Evolutionary conservation across 495 filamentous ascomycete species (phyloP).

Genomic region (Xylaria grammica): DNA sequence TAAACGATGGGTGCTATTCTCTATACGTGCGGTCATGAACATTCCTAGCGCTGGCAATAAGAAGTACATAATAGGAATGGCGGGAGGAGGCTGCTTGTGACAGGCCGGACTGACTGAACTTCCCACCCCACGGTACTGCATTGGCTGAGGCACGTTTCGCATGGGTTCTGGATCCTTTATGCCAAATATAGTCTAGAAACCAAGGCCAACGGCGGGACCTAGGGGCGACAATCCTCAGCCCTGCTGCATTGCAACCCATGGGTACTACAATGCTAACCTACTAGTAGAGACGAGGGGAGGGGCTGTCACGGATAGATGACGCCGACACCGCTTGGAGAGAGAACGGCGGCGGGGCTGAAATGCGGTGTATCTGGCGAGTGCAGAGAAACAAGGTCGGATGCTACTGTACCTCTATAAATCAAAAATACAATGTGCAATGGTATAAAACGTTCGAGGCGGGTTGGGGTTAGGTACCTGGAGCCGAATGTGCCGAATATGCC

Average conservation of each 20-base stretch:
- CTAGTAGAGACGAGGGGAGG: constrained; percentile 5
- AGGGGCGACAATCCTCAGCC: constrained; percentile 12
- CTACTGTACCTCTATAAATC: neutral
- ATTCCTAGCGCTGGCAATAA: too few species aligned
- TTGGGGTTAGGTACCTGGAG: too few species aligned
- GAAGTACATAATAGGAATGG: too few species aligned
- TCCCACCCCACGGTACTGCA: neutral
- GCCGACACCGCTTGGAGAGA: neutral
- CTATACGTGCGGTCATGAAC: too few species aligned
- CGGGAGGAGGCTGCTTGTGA: too few species aligned
- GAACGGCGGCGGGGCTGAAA: neutral
- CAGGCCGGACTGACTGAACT: neutral
- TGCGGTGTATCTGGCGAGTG: too few species aligned
- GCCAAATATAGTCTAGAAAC: constrained; percentile 21
- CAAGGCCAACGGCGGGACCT: neutral
- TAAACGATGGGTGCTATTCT: too few species aligned
- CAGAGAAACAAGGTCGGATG: neutral
- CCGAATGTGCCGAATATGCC: neutral
- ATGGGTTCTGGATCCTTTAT: constrained; percentile 35
- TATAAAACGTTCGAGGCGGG: too few species aligned
- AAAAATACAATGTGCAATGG: too few species aligned
- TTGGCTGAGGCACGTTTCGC: constrained; percentile 20
- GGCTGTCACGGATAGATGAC: constrained; percentile 2
- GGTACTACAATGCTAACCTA: neutral
- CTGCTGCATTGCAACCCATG: constrained; percentile 10